phyloP scores from a whole-genome alignment of 345 rosid genomes.

The Pugionium dolabratum region DNA sequence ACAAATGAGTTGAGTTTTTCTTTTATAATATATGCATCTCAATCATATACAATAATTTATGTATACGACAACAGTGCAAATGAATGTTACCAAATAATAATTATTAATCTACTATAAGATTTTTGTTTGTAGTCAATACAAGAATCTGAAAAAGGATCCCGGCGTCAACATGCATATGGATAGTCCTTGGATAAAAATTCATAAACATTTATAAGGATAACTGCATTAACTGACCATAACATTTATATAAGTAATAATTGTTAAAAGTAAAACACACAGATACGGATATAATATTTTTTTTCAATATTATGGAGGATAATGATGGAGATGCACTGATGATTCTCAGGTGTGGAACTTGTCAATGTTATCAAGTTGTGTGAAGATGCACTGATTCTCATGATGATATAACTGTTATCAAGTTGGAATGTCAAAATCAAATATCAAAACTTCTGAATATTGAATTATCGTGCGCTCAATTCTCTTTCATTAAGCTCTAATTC shows the following conservation, averaged over 20 bases:
- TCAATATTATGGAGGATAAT: too few species aligned
- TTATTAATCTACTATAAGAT: not conserved
- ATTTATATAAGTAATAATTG: too few species aligned
- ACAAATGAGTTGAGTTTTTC: not conserved
- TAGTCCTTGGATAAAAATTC: too few species aligned
- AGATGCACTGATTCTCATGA: too few species aligned
- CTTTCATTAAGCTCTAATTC: not conserved
- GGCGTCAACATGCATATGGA: not conserved
- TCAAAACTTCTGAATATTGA: not conserved
- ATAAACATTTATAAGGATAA: too few species aligned
- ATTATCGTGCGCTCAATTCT: not conserved
- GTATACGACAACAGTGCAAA: not conserved
- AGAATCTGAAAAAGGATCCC: slow-evolving; percentile 4
- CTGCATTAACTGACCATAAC: too few species aligned
- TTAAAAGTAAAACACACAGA: too few species aligned
- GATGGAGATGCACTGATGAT: too few species aligned
- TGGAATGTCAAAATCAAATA: slow-evolving; percentile 7
- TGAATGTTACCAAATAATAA: not conserved
- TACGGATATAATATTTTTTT: too few species aligned
- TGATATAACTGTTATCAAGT: not conserved
- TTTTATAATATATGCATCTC: slow-evolving; percentile 5
- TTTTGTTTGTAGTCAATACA: slow-evolving; percentile 1
- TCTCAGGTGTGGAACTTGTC: too few species aligned
- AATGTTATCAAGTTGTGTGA: too few species aligned
- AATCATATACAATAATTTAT: not conserved